phyloP scores from a whole-genome alignment of 371 early-diverging fungal species.

The Mortierella sp. region DNA sequence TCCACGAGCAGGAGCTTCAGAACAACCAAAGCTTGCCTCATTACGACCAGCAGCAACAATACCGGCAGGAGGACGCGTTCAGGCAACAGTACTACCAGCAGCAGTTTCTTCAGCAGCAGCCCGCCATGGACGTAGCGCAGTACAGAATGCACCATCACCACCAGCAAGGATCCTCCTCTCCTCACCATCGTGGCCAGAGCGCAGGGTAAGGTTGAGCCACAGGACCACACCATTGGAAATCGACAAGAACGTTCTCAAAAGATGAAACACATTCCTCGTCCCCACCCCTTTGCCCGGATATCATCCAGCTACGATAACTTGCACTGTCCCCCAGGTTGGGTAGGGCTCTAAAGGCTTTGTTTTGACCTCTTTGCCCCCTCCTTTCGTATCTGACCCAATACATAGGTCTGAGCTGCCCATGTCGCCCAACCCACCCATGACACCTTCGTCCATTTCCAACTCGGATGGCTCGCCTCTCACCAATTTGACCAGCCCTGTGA shows the following conservation, averaged over 20 bases:
- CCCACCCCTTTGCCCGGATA: not conserved
- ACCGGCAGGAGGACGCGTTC: constrained; percentile 50
- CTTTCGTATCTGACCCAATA: not conserved
- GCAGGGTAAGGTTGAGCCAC: constrained; percentile 29
- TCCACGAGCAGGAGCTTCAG: constrained; percentile 39
- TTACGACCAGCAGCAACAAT: constrained; percentile 41
- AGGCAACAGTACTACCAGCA: constrained; percentile 52
- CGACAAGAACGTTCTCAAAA: not conserved
- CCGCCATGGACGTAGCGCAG: constrained; percentile 21
- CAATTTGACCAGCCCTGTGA: constrained; percentile 43
- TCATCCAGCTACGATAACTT: constrained; percentile 1
- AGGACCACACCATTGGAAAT: not conserved
- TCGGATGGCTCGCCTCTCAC: constrained; percentile 52
- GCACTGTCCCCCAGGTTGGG: not conserved
- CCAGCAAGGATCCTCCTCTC: constrained; percentile 44
- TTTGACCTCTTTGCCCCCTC: not conserved
- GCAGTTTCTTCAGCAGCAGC: constrained; percentile 45
- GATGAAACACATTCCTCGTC: constrained; percentile 1
- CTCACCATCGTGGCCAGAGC: constrained; percentile 48
- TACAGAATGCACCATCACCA: constrained; percentile 18
- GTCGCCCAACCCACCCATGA: constrained; percentile 51
- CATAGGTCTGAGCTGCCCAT: constrained; percentile 48
- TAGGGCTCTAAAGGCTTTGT: not conserved
- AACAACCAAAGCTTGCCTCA: constrained; percentile 32
- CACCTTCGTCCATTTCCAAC: constrained; percentile 48